Conservation (phyloP, 2,329 filamentous ascomycete genomes). For the Pseudogymnoascus sp. region DNA sequence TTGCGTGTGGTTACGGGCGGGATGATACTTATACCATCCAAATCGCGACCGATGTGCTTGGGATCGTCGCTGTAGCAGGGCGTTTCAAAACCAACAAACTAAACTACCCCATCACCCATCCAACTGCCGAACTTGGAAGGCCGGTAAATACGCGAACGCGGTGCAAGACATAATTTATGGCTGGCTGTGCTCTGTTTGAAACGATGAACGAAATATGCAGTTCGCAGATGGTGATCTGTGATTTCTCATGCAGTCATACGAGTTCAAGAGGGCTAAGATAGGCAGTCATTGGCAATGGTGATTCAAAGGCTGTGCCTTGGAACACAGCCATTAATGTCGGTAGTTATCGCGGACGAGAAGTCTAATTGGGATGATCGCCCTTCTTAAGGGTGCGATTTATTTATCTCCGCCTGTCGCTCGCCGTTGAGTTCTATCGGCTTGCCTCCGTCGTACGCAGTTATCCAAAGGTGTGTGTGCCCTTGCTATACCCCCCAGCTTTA, state of each 20-base stretch:
- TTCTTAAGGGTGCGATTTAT: neutral
- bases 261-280: neutral
- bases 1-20: neutral
- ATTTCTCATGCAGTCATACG: neutral
- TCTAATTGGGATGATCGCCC: neutral
- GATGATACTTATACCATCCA: neutral
- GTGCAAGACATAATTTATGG: neutral
- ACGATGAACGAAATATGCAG: neutral
- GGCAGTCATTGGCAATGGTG: neutral
- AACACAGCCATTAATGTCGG: neutral
- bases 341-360: neutral
- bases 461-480: neutral
- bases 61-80: neutral
- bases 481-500: neutral
- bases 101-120: neutral
- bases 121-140: constrained; percentile 4
- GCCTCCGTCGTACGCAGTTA: neutral
- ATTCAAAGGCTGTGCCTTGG: neutral
- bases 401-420: neutral
- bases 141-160: neutral
- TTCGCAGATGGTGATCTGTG: neutral
- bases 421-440: neutral
- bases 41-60: neutral
- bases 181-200: neutral
- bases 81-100: neutral